These are phyloP conservation scores for Ophiobolus disseminans DNA, from an alignment of 2,329 filamentous ascomycete genomes.

Conservation along the genomic window DNA sequence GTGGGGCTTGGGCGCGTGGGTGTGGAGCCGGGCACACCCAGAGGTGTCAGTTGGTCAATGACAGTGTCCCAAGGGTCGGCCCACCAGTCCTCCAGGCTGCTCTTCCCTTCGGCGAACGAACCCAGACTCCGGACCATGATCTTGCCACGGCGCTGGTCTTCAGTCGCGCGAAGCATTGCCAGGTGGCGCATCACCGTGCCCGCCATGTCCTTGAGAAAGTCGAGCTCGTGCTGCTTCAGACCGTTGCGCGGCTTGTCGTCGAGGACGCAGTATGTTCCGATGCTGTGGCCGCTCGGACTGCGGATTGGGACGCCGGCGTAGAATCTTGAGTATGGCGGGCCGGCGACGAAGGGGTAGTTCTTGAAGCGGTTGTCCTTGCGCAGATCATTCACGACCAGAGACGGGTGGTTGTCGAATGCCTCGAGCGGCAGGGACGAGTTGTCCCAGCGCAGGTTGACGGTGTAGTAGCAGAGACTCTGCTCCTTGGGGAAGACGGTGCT, in stretches of 20 bases:
- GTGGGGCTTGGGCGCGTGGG: slow-evolving; percentile 27
- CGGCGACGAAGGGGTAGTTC: slow-evolving; percentile 40
- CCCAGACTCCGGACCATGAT: slow-evolving; percentile 58
- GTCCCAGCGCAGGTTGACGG: slow-evolving; percentile 37
- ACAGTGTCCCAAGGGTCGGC: slow-evolving; percentile 37
- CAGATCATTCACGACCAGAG: slow-evolving; percentile 44
- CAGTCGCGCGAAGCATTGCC: slow-evolving; percentile 61
- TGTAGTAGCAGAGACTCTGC: slow-evolving; percentile 44
- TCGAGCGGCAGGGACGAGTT: slow-evolving; percentile 22
- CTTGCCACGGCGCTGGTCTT: slow-evolving; percentile 61
- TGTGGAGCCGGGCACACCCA: slow-evolving; percentile 18
- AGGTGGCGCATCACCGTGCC: slow-evolving; percentile 67
- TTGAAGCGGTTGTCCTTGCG: slow-evolving; percentile 49
- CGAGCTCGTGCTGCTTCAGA: slow-evolving; percentile 56
- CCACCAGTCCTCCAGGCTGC: slow-evolving; percentile 43
- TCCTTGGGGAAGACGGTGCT: slow-evolving; percentile 42
- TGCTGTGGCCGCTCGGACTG: slow-evolving; percentile 62
- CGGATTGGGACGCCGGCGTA: slow-evolving; percentile 68
- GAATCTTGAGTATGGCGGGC: slow-evolving; percentile 51
- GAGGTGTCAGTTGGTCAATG: slow-evolving; percentile 17
- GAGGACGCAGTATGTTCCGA: slow-evolving; percentile 67
- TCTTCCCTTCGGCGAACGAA: slow-evolving; percentile 48
- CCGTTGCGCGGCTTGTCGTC: slow-evolving; percentile 64
- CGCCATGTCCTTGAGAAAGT: slow-evolving; percentile 64
- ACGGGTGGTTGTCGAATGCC: slow-evolving; percentile 27